Percentiles rank a stretch among this genome's conserved stretches.
Evolutionary conservation across 805 yeast genomes (phyloP).

Genomic region (Lipomyces spencermartinsiae): DNA sequence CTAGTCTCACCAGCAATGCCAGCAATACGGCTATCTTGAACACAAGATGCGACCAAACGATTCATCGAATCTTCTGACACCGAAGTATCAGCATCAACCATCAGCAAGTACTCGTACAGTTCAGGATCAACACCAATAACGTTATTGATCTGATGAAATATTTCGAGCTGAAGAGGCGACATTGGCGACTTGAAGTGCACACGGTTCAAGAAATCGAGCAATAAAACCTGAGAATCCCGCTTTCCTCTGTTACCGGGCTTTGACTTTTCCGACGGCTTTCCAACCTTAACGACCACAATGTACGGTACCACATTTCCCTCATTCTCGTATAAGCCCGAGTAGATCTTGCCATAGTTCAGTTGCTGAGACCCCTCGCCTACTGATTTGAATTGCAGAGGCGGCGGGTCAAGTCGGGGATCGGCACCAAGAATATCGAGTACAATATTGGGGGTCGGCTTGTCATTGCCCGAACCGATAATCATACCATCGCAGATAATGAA

Average conservation of each 20-base stretch:
- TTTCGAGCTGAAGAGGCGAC: slow-evolving; percentile 62
- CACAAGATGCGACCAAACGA: slow-evolving; percentile 63
- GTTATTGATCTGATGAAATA: slow-evolving; percentile 61
- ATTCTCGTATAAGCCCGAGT: slow-evolving; percentile 65
- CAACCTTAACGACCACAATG: slow-evolving; percentile 61
- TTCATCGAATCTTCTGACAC: slow-evolving; percentile 61
- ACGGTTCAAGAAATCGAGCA: slow-evolving; percentile 64
- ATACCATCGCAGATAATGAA: slow-evolving; percentile 66
- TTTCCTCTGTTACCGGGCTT: slow-evolving; percentile 69
- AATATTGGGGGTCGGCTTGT: slow-evolving; percentile 61
- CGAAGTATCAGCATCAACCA: slow-evolving; percentile 70
- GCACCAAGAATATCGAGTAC: slow-evolving; percentile 55
- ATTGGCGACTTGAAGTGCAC: slow-evolving; percentile 65
- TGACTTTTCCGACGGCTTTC: slow-evolving; percentile 58
- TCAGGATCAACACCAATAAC: slow-evolving; percentile 68
- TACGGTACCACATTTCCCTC: slow-evolving; percentile 62
- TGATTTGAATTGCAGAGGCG: slow-evolving; percentile 60
- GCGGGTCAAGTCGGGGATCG: slow-evolving; percentile 56
- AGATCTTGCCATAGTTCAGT: slow-evolving; percentile 66
- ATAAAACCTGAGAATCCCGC: slow-evolving; percentile 65
- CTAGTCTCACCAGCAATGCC: slow-evolving; percentile 71
- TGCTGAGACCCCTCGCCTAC: slow-evolving; percentile 66
- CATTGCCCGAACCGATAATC: slow-evolving; percentile 66
- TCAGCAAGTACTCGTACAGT: slow-evolving; percentile 59
- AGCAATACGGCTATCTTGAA: slow-evolving; percentile 62